Evolutionary conservation across 441 rosid species (phyloP).

Genomic region (Erysimum pusillum): DNA sequence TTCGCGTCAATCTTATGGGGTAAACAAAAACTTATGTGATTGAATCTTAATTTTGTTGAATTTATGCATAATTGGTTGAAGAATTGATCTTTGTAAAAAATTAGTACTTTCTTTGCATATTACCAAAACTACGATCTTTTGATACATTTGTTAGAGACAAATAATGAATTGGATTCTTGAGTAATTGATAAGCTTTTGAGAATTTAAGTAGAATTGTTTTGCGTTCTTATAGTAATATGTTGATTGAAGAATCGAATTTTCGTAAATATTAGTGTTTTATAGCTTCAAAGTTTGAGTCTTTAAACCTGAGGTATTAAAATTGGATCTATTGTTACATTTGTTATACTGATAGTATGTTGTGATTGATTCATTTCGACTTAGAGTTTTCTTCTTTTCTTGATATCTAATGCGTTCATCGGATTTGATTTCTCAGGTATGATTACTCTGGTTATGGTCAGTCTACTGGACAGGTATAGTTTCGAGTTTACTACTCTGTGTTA

Average conservation of each 20-base stretch:
- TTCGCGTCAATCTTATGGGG: slow-evolving; percentile 76
- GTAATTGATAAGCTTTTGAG: background rate
- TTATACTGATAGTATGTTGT: background rate
- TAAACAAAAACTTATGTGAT: slow-evolving; percentile 12
- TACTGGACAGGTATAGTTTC: slow-evolving; percentile 63
- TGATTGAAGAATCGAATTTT: background rate
- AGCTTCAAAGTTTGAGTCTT: too few species aligned
- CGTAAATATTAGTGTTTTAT: background rate
- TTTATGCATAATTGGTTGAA: background rate
- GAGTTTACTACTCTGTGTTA: background rate
- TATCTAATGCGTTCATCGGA: background rate
- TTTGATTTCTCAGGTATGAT: slow-evolving; percentile 62
- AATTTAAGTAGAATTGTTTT: background rate
- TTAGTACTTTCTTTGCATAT: background rate
- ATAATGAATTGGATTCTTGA: background rate
- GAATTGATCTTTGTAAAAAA: background rate
- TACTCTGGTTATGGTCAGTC: slow-evolving; percentile 83
- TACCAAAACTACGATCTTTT: background rate
- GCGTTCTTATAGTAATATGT: background rate
- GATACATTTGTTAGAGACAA: background rate
- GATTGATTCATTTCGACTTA: background rate
- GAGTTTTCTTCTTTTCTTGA: background rate
- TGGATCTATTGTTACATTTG: too few species aligned
- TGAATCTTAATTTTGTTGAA: background rate
- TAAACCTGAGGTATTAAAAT: too few species aligned